Base-by-base conservation (phyloP, 2,329 filamentous ascomycete genomes). In the Dothiorella sarmentorum region DNA sequence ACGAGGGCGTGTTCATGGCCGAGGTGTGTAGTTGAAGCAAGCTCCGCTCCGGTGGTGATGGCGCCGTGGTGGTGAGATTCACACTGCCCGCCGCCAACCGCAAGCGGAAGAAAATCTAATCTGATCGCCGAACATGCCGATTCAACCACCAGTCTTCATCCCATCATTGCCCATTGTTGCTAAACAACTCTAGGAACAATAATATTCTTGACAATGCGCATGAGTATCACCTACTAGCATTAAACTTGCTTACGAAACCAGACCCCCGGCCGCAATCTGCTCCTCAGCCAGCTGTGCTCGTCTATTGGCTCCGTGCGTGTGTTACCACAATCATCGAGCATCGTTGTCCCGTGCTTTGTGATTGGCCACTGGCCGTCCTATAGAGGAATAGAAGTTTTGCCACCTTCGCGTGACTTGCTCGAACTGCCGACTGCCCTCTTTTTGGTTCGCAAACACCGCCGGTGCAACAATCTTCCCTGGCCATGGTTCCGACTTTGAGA, bases 1-100 rank as follows among this genome's bases (percentile, higher is more conserved):
- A 29, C 31, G 47, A 44, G 38, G 57, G 38, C 26, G 38, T 13
- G 40, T 51, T 47, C 53, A 62, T 24, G 62, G 45, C 31, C 33
- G 43, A 17, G 24, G 20, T 49, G 22, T 40, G 29, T 20, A 7
- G 53, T 20, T 11, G 31, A 4, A 42, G 22, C 20, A 10, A 6
- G 42, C 10, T 17, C 18, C 18, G 52, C 22, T 17, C 18, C 18
- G 52, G 13, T 10, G 37, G 9, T 27, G 35, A 13, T 27, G 29
- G 31, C 13, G 35, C 35, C 35, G 40, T 18, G 55, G 55, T 58
- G 55, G 43, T 58, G 43, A 58, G 55, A 58, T 49, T 17, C 22
- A 18, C 35, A n/a, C 22, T 33, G 17, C 11, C n/a, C 7, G 13
- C 7, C 22, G 49, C 49, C 40, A 53, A 35, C 35, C 22, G 7